Evolutionary conservation across 2,329 filamentous ascomycete genomes (phyloP).

Genomic region (Talaromyces sp.): DNA sequence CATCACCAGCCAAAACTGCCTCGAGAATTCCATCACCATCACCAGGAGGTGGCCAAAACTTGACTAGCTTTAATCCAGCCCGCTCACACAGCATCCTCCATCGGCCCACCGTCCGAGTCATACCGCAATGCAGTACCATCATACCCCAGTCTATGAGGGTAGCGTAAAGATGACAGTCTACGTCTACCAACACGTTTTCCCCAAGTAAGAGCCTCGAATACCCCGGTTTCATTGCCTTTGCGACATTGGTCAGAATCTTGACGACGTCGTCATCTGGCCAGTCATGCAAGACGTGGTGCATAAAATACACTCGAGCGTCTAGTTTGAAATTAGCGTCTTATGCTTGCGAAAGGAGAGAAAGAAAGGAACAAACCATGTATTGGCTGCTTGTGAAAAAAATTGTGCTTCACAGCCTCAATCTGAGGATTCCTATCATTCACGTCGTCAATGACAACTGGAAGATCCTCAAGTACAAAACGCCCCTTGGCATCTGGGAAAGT

Average conservation of each 20-base stretch:
- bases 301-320: constrained; percentile 11
- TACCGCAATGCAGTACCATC: constrained; percentile 10
- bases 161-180: constrained; percentile 6
- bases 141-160: constrained; percentile 7
- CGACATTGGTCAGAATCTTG: constrained; percentile 2
- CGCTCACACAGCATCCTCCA: constrained; percentile 10
- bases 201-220: constrained; percentile 9
- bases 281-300: constrained; percentile 13
- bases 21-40: constrained; percentile 12
- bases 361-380: constrained; percentile 1
- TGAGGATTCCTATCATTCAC: constrained; percentile 8
- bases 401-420: constrained; percentile 21
- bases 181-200: constrained; percentile 8
- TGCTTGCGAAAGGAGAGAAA: background rate
- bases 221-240: constrained; percentile 8
- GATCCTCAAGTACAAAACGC: constrained; percentile 47
- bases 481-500: constrained; percentile 37
- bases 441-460: constrained; percentile 34
- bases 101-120: constrained; percentile 8
- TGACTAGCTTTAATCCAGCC: constrained; percentile 21
- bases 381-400: constrained; percentile 11
- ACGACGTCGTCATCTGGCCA: constrained; percentile 8
- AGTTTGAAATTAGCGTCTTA: background rate
- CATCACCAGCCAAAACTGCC: constrained; percentile 3
- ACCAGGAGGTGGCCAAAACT: constrained; percentile 17